A percentile compares a stretch with the other conserved stretches of the same genome.
These are phyloP conservation scores for Talaromyces proteolyticus DNA, from an alignment of 495 filamentous ascomycete species.

Conservation along the genomic window DNA sequence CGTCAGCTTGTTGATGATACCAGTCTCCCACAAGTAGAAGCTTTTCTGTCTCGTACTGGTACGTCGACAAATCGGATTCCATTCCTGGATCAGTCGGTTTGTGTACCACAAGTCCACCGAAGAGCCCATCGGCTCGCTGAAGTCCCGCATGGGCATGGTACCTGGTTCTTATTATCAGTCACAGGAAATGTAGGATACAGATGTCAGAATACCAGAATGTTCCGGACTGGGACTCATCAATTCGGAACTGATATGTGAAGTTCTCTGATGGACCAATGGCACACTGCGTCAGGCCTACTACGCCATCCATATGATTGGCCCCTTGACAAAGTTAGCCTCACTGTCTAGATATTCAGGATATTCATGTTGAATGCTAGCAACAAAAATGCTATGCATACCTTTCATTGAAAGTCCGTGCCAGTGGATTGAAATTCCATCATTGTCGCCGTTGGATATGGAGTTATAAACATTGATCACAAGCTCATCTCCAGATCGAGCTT, in stretches of 20 bases:
- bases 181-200: background rate
- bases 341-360: background rate
- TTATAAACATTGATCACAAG: constrained; percentile 67
- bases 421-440: constrained; percentile 65
- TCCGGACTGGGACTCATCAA: constrained; percentile 64
- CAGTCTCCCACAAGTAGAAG: constrained; percentile 47
- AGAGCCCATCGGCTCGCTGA: constrained; percentile 68
- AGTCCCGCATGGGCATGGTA: constrained; percentile 67
- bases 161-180: background rate
- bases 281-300: constrained; percentile 61
- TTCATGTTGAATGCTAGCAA: background rate
- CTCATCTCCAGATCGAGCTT: constrained; percentile 52
- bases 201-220: constrained; percentile 55
- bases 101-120: constrained; percentile 66
- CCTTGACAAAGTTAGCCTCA: background rate
- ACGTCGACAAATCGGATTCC: background rate
- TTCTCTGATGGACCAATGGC: constrained; percentile 52
- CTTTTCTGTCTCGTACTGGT: constrained; percentile 30
- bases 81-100: constrained; percentile 33
- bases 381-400: constrained; percentile 35
- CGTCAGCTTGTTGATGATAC: constrained; percentile 37
- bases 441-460: constrained; percentile 38
- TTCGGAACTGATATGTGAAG: constrained; percentile 70
- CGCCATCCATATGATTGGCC: constrained; percentile 63
- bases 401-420: constrained; percentile 74